Evolutionary conservation across 176 grass and related monocot species (phyloP).

Genomic region (Carex cristatella): DNA sequence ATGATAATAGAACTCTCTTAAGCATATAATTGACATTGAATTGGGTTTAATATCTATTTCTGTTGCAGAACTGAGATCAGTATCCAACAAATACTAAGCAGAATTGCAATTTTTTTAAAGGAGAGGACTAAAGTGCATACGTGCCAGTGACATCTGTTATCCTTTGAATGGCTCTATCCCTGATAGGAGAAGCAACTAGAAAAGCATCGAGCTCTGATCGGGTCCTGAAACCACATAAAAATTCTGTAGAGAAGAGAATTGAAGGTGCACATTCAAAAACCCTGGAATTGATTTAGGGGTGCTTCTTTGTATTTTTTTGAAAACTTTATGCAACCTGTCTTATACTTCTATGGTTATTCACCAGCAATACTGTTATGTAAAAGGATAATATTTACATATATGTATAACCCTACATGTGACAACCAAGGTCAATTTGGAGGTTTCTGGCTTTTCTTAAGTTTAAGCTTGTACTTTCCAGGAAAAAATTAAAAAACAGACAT

Average conservation of each 20-base stretch:
- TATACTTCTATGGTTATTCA: neutral
- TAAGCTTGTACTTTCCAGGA: neutral
- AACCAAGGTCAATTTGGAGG: neutral
- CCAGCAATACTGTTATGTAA: neutral
- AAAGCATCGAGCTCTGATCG: constrained; percentile 73
- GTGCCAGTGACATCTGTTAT: constrained; percentile 83
- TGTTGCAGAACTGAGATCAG: constrained; percentile 11
- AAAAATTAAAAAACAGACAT: neutral
- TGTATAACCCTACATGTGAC: neutral
- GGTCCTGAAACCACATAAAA: constrained; percentile 68
- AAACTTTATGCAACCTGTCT: neutral
- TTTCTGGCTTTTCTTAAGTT: neutral
- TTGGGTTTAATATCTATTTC: neutral
- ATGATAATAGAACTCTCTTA: constrained; percentile 1
- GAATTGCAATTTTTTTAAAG: neutral
- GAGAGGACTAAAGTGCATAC: constrained; percentile 33
- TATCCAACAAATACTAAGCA: constrained; percentile 1
- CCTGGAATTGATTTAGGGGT: neutral
- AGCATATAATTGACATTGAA: constrained; percentile 5
- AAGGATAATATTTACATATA: neutral
- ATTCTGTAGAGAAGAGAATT: constrained; percentile 51
- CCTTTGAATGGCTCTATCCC: constrained; percentile 83
- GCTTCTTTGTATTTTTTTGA: neutral
- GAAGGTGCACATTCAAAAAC: constrained; percentile 37
- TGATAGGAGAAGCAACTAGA: constrained; percentile 77